Evolutionary conservation across 306 rosid species (phyloP).

Genomic region (Begonia loranthoides): DNA sequence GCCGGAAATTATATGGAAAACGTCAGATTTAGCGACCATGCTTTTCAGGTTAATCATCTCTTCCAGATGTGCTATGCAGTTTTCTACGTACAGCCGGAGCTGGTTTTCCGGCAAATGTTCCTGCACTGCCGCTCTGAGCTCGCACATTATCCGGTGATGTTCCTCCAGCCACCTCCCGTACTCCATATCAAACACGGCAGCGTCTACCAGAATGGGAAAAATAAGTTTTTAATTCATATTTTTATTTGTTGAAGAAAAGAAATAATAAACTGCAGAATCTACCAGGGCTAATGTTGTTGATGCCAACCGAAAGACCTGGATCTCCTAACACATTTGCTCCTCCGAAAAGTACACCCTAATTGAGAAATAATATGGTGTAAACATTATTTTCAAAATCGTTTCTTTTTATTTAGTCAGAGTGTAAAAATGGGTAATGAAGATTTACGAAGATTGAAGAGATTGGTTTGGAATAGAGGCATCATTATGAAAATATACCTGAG

Average conservation of each 20-base stretch:
- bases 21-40: conserved; percentile 64
- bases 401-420: background rate
- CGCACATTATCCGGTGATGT: conserved; percentile 65
- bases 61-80: conserved; percentile 58
- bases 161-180: conserved; percentile 82
- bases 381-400: too few relatives aligned
- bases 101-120: conserved; percentile 76
- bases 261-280: background rate
- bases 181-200: conserved; percentile 76
- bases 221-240: background rate
- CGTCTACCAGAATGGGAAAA: conserved; percentile 26
- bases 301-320: background rate
- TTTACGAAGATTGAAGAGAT: background rate
- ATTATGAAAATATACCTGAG: conserved; percentile 43
- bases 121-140: conserved; percentile 82
- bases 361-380: background rate
- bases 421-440: too few relatives aligned
- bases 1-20: conserved; percentile 77
- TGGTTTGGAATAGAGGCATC: background rate
- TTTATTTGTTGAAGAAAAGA: background rate
- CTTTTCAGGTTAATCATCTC: conserved; percentile 54
- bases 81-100: conserved; percentile 61
- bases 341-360: background rate
- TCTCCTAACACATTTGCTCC: background rate
- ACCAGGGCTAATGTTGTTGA: background rate